Conservation (phyloP, 345 rosid genomes). For the Toxicodendron radicans region DNA sequence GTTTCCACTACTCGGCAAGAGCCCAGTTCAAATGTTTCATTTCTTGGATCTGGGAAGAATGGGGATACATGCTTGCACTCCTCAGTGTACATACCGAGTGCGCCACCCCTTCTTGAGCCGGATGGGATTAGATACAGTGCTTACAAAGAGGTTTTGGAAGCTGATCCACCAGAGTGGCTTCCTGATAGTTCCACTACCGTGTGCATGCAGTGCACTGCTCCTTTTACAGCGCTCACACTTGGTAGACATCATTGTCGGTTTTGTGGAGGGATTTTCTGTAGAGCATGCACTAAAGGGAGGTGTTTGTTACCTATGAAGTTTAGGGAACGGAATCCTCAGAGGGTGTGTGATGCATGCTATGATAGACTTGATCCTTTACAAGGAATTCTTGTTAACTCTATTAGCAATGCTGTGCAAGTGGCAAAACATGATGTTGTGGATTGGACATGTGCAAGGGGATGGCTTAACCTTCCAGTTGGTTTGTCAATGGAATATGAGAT, state of each 20-base stretch:
- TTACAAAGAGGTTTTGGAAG: constrained; percentile 73
- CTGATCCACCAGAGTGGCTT: constrained; percentile 95
- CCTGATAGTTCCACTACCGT: constrained; percentile 76
- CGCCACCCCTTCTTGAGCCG: constrained; percentile 84
- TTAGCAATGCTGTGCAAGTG: constrained; percentile 87
- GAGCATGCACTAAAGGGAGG: constrained; percentile 79
- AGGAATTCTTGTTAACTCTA: constrained; percentile 68
- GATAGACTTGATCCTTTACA: constrained; percentile 96
- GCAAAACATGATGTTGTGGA: constrained; percentile 94
- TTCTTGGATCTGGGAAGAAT: constrained; percentile 68
- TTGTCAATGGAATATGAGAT: constrained; percentile 94
- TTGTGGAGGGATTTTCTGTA: constrained; percentile 93
- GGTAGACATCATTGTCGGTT: constrained; percentile 98
- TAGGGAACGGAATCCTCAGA: constrained; percentile 86
- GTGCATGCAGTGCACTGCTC: constrained; percentile 83
- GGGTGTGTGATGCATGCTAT: constrained; percentile 93
- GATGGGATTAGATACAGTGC: constrained; percentile 52
- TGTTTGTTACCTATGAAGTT: constrained; percentile 79
- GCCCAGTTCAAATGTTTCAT: constrained; percentile 68
- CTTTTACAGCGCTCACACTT: constrained; percentile 76
- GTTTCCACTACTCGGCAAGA: constrained; percentile 31
- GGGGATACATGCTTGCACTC: constrained; percentile 81
- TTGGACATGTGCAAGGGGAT: constrained; percentile 92
- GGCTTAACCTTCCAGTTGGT: constrained; percentile 94
- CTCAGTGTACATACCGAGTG: constrained; percentile 93